These are phyloP conservation scores for Colletotrichum sp. DNA, from an alignment of 2,329 filamentous ascomycete genomes.

Conservation along the genomic window DNA sequence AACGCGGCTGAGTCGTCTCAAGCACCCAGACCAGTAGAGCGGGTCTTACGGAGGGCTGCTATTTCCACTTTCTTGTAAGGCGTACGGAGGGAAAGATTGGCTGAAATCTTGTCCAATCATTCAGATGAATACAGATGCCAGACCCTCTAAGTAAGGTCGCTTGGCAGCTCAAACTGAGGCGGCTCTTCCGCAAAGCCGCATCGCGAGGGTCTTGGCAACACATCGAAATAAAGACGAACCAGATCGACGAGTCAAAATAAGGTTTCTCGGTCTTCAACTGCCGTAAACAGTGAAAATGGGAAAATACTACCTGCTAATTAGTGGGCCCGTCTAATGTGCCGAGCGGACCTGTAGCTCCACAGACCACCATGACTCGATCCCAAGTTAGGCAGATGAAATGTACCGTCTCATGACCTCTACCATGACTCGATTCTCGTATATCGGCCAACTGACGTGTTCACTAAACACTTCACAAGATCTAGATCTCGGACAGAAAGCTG, in stretches of 20 bases:
- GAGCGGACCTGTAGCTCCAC: neutral
- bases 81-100: neutral
- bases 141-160: neutral
- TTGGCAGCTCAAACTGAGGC: neutral
- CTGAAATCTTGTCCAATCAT: neutral
- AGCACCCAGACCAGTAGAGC: neutral
- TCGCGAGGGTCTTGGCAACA: neutral
- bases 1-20: neutral
- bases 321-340: neutral
- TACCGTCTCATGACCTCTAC: neutral
- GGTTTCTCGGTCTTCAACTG: neutral
- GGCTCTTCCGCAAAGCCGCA: neutral
- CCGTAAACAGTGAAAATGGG: neutral
- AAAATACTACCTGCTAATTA: neutral
- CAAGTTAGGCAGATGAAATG: neutral
- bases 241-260: neutral
- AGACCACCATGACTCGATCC: neutral
- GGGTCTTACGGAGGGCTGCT: neutral
- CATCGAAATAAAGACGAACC: neutral
- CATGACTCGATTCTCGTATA: neutral
- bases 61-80: neutral
- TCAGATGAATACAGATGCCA: neutral
- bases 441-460: neutral
- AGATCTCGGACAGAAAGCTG: neutral
- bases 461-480: neutral